Percentiles rank a stretch among this genome's conserved stretches.
These are phyloP conservation scores for Ascochyta koolunga DNA, from an alignment of 2,329 filamentous ascomycete species.

Conservation along the genomic window DNA sequence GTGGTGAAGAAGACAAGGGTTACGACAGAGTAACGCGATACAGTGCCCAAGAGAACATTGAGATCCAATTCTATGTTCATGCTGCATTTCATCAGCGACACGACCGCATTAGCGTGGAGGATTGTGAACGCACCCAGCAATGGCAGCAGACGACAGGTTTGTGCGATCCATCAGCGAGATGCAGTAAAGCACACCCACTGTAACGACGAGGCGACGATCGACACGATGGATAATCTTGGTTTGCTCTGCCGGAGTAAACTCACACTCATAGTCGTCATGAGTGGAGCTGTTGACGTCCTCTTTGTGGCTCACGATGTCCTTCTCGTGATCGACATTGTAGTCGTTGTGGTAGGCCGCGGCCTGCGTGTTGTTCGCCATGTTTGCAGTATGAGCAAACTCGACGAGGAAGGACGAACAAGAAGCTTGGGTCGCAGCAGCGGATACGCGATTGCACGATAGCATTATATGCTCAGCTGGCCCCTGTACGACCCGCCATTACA, in stretches of 20 bases:
- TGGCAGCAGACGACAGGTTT: conserved; percentile 74
- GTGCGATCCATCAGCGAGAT: conserved; percentile 79
- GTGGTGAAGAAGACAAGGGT: conserved; percentile 58
- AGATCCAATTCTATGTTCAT: conserved; percentile 50
- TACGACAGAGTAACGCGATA: conserved; percentile 60
- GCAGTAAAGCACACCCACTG: conserved; percentile 69
- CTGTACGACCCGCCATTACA: conserved; percentile 20
- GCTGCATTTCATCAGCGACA: conserved; percentile 36
- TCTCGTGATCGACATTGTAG: conserved; percentile 33
- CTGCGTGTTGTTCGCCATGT: conserved; percentile 12
- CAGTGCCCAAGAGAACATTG: conserved; percentile 30
- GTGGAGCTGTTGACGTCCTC: conserved; percentile 34
- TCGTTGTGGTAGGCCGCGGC: conserved; percentile 9
- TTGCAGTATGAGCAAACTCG: conserved; percentile 6
- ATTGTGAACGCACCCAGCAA: conserved; percentile 63
- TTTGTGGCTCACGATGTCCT: conserved; percentile 24
- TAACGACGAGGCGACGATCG: conserved; percentile 62
- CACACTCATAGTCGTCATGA: conserved; percentile 39
- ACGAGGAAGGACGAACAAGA: conserved; percentile 6
- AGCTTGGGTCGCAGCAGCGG: conserved; percentile 10
- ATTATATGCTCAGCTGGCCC: conserved; percentile 23
- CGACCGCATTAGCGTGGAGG: conserved; percentile 2
- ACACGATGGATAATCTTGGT: conserved; percentile 71
- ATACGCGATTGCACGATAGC: conserved; percentile 3
- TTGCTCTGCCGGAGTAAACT: conserved; percentile 67